Percentiles rank a stretch among this genome's conserved stretches.
Evolutionary conservation across 2,329 filamentous ascomycete genomes (phyloP).

Genomic region (Microdochium trichocladiopsis): DNA sequence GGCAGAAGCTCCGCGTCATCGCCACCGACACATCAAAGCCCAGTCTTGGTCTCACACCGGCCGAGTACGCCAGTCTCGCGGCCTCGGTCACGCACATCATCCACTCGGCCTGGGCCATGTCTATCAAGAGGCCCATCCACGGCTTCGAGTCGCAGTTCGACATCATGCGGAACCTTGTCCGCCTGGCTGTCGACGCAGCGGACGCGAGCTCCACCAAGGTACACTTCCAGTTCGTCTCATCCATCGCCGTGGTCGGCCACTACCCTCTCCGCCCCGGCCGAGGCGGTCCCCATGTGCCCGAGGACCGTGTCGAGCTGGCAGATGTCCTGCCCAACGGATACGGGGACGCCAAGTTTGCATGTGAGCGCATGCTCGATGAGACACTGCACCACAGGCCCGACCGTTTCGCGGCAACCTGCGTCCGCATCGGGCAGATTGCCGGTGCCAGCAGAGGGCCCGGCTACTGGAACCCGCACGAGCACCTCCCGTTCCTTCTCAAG

Average conservation of each 20-base stretch:
- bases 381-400: constrained; percentile 35
- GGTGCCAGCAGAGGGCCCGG: constrained; percentile 36
- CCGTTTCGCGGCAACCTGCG: constrained; percentile 32
- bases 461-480: constrained; percentile 47
- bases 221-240: constrained; percentile 33
- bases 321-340: constrained; percentile 39
- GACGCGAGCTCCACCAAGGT: constrained; percentile 11
- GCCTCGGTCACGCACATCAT: constrained; percentile 38
- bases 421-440: constrained; percentile 44
- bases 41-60: constrained; percentile 29
- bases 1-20: constrained; percentile 30
- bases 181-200: constrained; percentile 29
- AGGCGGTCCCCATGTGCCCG: constrained; percentile 27
- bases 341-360: constrained; percentile 42
- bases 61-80: constrained; percentile 28
- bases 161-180: constrained; percentile 36
- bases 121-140: constrained; percentile 24
- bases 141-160: constrained; percentile 35
- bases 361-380: constrained; percentile 40
- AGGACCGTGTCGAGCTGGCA: constrained; percentile 29
- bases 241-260: constrained; percentile 28
- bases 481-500: constrained; percentile 42
- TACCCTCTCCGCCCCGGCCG: constrained; percentile 11
- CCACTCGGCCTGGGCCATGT: constrained; percentile 47
- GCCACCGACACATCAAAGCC: constrained; percentile 32